Evolutionary conservation across 2,329 filamentous ascomycete species (phyloP).

Genomic region (Penicillium verrucosum): DNA sequence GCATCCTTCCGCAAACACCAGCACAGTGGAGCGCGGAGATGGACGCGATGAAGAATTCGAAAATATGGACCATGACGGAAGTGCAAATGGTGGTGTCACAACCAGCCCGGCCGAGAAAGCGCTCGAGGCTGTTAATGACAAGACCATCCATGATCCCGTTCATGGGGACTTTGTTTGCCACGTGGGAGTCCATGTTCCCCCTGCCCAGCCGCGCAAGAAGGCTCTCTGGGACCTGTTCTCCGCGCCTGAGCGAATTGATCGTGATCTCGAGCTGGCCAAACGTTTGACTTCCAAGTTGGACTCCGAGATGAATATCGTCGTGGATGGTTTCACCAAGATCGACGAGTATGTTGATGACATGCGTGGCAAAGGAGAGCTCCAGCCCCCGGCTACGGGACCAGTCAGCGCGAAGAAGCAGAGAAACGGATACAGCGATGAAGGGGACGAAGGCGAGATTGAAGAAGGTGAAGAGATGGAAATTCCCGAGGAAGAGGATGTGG

Average conservation of each 20-base stretch:
- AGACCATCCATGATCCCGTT: constrained; percentile 91
- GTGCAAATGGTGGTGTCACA: constrained; percentile 31
- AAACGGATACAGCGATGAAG: constrained; percentile 45
- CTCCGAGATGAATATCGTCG: constrained; percentile 71
- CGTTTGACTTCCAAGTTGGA: constrained; percentile 83
- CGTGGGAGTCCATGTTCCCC: constrained; percentile 91
- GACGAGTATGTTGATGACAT: constrained; percentile 84
- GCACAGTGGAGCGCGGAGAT: constrained; percentile 68
- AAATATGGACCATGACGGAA: constrained; percentile 44
- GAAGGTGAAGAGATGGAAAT: constrained; percentile 77
- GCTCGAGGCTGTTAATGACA: constrained; percentile 91
- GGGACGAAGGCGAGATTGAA: constrained; percentile 62
- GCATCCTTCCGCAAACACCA: constrained; percentile 69
- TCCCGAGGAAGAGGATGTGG: constrained; percentile 66
- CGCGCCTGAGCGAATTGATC: constrained; percentile 85
- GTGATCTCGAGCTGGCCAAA: constrained; percentile 78
- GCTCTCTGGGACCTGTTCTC: constrained; percentile 96
- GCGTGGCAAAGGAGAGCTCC: constrained; percentile 70
- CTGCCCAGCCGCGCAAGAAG: constrained; percentile 82
- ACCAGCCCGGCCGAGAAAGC: constrained; percentile 72
- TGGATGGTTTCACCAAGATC: constrained; percentile 74
- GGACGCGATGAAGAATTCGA: constrained; percentile 65
- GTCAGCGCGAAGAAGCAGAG: constrained; percentile 54
- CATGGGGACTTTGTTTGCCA: constrained; percentile 97
- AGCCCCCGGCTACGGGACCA: constrained; percentile 54